phyloP scores from a whole-genome alignment of 495 filamentous ascomycete species.

The Penicillium bialowiezense region DNA sequence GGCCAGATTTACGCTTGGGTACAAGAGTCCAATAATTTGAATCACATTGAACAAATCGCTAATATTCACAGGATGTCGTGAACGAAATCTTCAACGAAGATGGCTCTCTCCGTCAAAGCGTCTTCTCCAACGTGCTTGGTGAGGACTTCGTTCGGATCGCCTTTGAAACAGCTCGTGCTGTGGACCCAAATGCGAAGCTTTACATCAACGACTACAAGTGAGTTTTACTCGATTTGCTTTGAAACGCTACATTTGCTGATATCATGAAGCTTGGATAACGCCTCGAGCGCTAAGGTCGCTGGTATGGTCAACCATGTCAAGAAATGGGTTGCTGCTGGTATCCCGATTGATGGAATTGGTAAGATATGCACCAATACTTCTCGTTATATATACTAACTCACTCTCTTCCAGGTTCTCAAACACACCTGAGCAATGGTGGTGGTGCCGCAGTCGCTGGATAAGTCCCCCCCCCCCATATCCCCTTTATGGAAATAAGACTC shows the following conservation, averaged over 20 bases:
- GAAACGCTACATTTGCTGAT: not conserved
- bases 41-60: not conserved
- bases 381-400: conserved; percentile 3
- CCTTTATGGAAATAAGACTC: no score
- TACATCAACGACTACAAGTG: conserved; percentile 61
- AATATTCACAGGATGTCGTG: conserved; percentile 57
- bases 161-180: conserved; percentile 51
- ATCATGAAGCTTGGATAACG: conserved; percentile 31
- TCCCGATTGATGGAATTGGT: conserved; percentile 73
- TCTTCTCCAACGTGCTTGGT: conserved; percentile 57
- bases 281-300: conserved; percentile 51
- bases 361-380: conserved; percentile 4
- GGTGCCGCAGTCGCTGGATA: conserved; percentile 17
- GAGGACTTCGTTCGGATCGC: conserved; percentile 58
- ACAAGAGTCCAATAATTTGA: not conserved
- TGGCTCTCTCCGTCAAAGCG: conserved; percentile 54
- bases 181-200: conserved; percentile 58
- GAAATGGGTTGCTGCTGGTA: conserved; percentile 61
- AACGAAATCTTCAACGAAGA: conserved; percentile 71
- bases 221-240: no score
- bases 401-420: conserved; percentile 49
- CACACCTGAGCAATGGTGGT: conserved; percentile 44
- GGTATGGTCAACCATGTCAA: conserved; percentile 64
- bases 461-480: no score
- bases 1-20: conserved; percentile 52